Evolutionary conservation across 257 asterid species (phyloP).

Genomic region (Capsicum pubescens): DNA sequence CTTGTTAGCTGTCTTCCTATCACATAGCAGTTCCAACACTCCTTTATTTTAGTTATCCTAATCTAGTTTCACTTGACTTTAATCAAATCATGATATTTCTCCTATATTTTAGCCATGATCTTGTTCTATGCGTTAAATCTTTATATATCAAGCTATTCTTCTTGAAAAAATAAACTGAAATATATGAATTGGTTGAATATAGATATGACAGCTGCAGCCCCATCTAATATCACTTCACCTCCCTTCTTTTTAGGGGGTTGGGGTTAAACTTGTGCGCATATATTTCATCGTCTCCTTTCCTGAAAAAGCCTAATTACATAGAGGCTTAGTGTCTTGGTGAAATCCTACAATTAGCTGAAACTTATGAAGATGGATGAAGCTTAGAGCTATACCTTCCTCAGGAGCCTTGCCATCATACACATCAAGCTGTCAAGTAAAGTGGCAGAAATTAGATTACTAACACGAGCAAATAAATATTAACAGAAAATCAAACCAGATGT

Average conservation of each 20-base stretch:
- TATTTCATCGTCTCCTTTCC: neutral
- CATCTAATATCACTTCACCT: neutral
- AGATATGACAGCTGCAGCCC: neutral
- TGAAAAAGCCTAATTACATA: neutral
- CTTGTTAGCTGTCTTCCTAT: neutral
- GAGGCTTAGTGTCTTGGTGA: neutral
- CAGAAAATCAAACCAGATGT: neutral
- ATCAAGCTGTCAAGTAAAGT: constrained; percentile 66
- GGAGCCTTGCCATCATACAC: constrained; percentile 83
- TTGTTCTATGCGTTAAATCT: neutral
- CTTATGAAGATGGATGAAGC: neutral
- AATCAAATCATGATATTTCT: neutral
- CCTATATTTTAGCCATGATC: neutral
- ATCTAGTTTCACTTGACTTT: constrained; percentile 7
- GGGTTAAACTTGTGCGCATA: neutral
- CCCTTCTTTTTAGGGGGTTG: neutral
- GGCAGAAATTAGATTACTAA: constrained; percentile 36
- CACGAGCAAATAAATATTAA: neutral
- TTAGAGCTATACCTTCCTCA: constrained; percentile 63
- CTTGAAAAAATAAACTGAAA: neutral
- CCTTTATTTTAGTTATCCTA: neutral
- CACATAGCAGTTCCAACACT: neutral
- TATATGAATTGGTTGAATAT: neutral
- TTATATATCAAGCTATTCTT: neutral
- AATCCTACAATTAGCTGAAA: neutral